These are phyloP conservation scores for Cymbopogon flexuosus DNA, from an alignment of 202 grass and related monocot species.

Conservation along the genomic window DNA sequence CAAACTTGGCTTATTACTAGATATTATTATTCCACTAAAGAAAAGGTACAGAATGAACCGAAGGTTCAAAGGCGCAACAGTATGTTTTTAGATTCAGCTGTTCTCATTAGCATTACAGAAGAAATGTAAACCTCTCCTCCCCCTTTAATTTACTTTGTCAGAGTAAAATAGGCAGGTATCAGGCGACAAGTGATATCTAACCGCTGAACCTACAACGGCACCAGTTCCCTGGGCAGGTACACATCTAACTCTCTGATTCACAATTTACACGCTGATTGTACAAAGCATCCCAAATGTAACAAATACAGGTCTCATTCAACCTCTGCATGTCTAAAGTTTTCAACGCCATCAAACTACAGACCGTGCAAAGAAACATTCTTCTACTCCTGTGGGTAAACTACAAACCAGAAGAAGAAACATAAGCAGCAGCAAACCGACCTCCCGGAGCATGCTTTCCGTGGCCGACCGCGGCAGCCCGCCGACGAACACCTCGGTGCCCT, in stretches of 20 bases:
- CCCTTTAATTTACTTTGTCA: neutral
- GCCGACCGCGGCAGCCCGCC: conserved; percentile 62
- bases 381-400: neutral
- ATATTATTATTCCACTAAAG: neutral
- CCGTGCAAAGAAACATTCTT: neutral
- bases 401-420: neutral
- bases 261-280: neutral
- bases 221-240: neutral
- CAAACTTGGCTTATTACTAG: conserved; percentile 10
- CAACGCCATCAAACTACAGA: neutral
- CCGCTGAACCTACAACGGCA: neutral
- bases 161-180: neutral
- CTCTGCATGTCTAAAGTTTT: neutral
- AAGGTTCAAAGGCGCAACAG: neutral
- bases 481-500: conserved; percentile 69
- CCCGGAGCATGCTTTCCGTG: conserved; percentile 53
- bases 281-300: neutral
- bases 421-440: conserved; percentile 34
- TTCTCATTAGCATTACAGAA: neutral
- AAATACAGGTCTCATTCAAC: neutral
- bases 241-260: neutral
- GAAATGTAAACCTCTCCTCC: neutral
- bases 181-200: neutral
- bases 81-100: neutral
- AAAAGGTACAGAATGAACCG: neutral